A percentile compares a stretch with the other conserved stretches of the same genome.
These are phyloP conservation scores for Epichloe bromicola DNA, from an alignment of 2,329 filamentous ascomycete species.

Conservation along the genomic window DNA sequence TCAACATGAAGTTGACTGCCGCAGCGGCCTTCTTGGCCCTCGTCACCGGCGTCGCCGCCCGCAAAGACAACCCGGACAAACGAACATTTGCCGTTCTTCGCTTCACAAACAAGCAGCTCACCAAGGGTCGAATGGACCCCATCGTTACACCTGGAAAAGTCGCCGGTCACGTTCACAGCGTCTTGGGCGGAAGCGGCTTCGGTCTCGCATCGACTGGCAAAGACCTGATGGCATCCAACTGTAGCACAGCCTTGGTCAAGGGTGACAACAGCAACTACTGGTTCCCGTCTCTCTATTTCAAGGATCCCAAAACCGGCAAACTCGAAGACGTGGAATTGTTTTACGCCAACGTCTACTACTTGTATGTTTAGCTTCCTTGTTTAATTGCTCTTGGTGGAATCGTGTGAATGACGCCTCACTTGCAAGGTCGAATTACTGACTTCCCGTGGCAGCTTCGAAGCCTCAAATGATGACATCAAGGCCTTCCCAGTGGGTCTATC, in stretches of 20 bases:
- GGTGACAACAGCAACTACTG: conserved; percentile 66
- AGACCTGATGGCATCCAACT: conserved; percentile 46
- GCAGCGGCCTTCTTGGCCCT: conserved; percentile 24
- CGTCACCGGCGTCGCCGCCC: conserved; percentile 23
- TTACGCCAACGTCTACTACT: conserved; percentile 69
- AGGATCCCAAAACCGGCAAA: conserved; percentile 45
- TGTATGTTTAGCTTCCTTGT: conserved; percentile 26
- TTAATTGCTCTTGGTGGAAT: background rate
- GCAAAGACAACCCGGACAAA: conserved; percentile 26
- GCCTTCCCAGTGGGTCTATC: conserved; percentile 59
- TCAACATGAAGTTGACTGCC: conserved; percentile 23
- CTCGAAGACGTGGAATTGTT: conserved; percentile 55
- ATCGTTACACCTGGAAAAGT: conserved; percentile 49
- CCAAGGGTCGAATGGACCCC: conserved; percentile 53
- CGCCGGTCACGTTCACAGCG: conserved; percentile 53
- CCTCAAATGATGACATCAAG: conserved; percentile 50
- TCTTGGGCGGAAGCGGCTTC: conserved; percentile 60
- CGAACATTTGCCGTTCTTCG: conserved; percentile 56
- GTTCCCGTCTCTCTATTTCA: conserved; percentile 59
- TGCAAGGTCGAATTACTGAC: background rate
- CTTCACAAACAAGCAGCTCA: conserved; percentile 53
- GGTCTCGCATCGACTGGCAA: conserved; percentile 47
- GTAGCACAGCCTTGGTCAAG: conserved; percentile 56
- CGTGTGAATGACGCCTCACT: background rate
- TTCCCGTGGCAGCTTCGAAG: conserved; percentile 34